Evolutionary conservation across 2,329 filamentous ascomycete species (phyloP).

Genomic region (Torrubiellomyces zombiae): DNA sequence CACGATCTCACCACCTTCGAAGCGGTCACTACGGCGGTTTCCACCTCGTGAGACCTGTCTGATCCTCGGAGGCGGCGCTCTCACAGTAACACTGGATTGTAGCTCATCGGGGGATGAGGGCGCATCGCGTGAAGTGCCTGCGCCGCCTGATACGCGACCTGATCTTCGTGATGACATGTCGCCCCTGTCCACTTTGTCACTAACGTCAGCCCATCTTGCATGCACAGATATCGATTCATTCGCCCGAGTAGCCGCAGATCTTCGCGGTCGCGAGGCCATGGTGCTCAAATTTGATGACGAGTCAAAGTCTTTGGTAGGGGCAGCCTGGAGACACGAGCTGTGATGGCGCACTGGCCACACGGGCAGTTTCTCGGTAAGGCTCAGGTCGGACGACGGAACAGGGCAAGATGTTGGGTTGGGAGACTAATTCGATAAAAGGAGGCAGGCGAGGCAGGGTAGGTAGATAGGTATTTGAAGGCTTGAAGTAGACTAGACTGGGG

Average conservation of each 20-base stretch:
- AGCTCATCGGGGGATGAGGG: constrained; percentile 31
- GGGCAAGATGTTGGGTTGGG: too few relatives aligned
- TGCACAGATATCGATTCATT: constrained; percentile 25
- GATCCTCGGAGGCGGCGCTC: constrained; percentile 32
- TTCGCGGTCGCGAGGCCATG: constrained; percentile 32
- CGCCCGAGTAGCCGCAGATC: constrained; percentile 25
- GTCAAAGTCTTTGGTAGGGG: too few relatives aligned
- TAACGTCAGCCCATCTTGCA: constrained; percentile 23
- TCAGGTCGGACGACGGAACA: too few relatives aligned
- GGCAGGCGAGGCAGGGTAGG: too few relatives aligned
- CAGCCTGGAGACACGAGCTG: too few relatives aligned
- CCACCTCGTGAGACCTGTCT: constrained; percentile 30
- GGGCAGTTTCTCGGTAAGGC: too few relatives aligned
- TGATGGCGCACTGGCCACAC: too few relatives aligned
- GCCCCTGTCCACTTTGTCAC: constrained; percentile 17
- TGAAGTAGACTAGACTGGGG: too few relatives aligned
- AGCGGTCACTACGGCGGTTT: constrained; percentile 19
- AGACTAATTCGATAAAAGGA: too few relatives aligned
- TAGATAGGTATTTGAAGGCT: too few relatives aligned
- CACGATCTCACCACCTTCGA: constrained; percentile 29
- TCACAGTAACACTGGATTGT: constrained; percentile 30
- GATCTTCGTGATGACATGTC: constrained; percentile 37
- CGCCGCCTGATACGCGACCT: constrained; percentile 26
- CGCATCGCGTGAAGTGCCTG: constrained; percentile 25
- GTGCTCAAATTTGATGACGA: too few relatives aligned